Evolutionary conservation across 1,284 basidiomycete genomes (phyloP), one percentile per base, ranked within the genome.

Genomic region (Stygiomarasmius scandens): DNA sequence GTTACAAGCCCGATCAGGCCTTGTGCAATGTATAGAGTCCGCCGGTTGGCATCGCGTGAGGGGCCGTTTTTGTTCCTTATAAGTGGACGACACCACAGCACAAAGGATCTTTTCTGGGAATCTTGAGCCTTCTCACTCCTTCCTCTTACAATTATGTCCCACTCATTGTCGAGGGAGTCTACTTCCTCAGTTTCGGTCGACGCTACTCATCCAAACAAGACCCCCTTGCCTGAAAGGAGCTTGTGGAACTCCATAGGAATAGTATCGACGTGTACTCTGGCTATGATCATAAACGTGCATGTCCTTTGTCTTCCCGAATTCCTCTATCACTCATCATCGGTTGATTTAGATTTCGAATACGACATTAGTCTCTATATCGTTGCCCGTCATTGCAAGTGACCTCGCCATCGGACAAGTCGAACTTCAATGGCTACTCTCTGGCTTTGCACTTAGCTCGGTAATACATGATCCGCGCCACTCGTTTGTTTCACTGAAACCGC

Each of bases 401-500:
- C 69, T 86, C 19, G 57, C 72, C 44, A 78, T 83, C 22, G 63
- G 67, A 11, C 65, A 76, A 50, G 71, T 76, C 55, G 63, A 77
- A 36, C 71, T 92, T 1, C 84, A 90, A 62, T 93, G 91, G 90
- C 73, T 90, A 2, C 67, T 84, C 68, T 48, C 74, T 41, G 78
- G 76, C 0, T 82, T 79, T 63, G 70, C 79, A 8, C 62, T 84
- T 32, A 83, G 78, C 54, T 80, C 78, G 34, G 81, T 80, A 54
- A 55, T 43, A 24, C 44, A 3, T 55, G 51, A 46, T 32, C 34
- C 36, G 19, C 51, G 11, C 32, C 4, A 20, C 34, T 36, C 14
- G 12, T 20, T 32, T 12, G 29, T 32, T 32, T 32, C 12, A 12
- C 29, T 32, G 12, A 32, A 32, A 32, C 29, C 5, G 5, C 29